Evolutionary conservation across 1,284 basidiomycete species (phyloP), one percentile per base, ranked within the genome.

Genomic region (Anthracocystis setariae): DNA sequence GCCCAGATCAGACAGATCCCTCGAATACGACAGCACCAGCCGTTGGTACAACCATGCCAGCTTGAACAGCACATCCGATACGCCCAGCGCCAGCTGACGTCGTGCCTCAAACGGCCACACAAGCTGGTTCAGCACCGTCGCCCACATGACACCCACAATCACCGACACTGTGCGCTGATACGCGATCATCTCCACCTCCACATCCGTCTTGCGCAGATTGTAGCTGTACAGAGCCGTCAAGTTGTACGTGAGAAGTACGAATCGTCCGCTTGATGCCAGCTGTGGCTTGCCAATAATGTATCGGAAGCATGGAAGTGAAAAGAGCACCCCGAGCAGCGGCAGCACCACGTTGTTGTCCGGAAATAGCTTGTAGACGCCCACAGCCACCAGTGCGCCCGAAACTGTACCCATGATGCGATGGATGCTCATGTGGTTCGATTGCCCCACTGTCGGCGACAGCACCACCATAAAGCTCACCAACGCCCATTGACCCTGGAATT

Each of bases 91-190:
- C 3, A 98, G 86, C 84, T 97, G 94, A 27, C 91, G 86, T 51
- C 94, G 86, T 0, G 94, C 94, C 80, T 96, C 94, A 20, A 92
- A 89, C 1, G 95, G 94, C 94, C 94, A 98, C 89, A 94, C 93
- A 69, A 91, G 90, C 46, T 92, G 87, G 7, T 92, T 94, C 13
- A 97, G 89, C 25, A 96, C 83, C 3, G 90, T 88, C 0, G 93
- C 94, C 91, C 92, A 98, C 0, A 94, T 82, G 0, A 95, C 92
- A 15, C 94, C 94, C 7, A 88, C 87, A 0, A 88, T 90, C n/a
- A 98, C 94, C 21, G 93, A 88, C 3, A 90, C 79, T 0, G 90
- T 90, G 52, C 94, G 90, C 76, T 90, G 88, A 43, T 88, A 85
- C 0, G 92, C 94, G 46, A 96, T 89, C 38, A 88, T 84, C 33